A percentile compares a stretch with the other conserved stretches of the same genome.
phyloP scores from a whole-genome alignment of 352 stramenopile species.

The Phytopythium vexans region DNA sequence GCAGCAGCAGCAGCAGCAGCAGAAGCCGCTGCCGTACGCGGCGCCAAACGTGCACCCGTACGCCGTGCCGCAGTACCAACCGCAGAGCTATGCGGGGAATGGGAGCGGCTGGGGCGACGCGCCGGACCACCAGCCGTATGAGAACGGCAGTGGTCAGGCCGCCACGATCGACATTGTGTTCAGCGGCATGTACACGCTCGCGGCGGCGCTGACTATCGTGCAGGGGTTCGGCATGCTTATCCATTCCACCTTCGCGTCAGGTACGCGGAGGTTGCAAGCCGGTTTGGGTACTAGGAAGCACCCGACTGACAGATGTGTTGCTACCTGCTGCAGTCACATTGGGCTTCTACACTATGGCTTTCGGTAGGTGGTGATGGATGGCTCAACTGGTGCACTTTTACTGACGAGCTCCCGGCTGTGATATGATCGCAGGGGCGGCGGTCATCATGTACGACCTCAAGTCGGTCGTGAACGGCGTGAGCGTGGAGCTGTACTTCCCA shows the following conservation, averaged over 20 bases:
- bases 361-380: slow-evolving; percentile 34
- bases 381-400: slow-evolving; percentile 1
- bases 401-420: background rate
- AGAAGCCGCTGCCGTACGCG: slow-evolving; percentile 51
- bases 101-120: slow-evolving; percentile 34
- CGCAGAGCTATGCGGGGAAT: slow-evolving; percentile 47
- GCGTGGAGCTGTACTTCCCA: slow-evolving; percentile 81
- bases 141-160: slow-evolving; percentile 35
- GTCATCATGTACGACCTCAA: slow-evolving; percentile 87
- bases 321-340: slow-evolving; percentile 41
- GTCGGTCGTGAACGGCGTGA: slow-evolving; percentile 77
- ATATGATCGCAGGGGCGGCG: slow-evolving; percentile 30
- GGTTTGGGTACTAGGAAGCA: background rate
- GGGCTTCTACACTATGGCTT: slow-evolving; percentile 83
- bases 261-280: slow-evolving; percentile 18
- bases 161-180: slow-evolving; percentile 79
- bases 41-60: slow-evolving; percentile 81
- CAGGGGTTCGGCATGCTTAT: slow-evolving; percentile 87
- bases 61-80: slow-evolving; percentile 74
- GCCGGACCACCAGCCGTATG: slow-evolving; percentile 31
- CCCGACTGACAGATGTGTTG: slow-evolving; percentile 8
- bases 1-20: slow-evolving; percentile 12
- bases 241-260: slow-evolving; percentile 48
- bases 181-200: slow-evolving; percentile 85
- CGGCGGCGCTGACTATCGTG: slow-evolving; percentile 75